These are phyloP conservation scores for Neofusicoccum umdonicola DNA, from an alignment of 2,329 filamentous ascomycete species.

Conservation along the genomic window DNA sequence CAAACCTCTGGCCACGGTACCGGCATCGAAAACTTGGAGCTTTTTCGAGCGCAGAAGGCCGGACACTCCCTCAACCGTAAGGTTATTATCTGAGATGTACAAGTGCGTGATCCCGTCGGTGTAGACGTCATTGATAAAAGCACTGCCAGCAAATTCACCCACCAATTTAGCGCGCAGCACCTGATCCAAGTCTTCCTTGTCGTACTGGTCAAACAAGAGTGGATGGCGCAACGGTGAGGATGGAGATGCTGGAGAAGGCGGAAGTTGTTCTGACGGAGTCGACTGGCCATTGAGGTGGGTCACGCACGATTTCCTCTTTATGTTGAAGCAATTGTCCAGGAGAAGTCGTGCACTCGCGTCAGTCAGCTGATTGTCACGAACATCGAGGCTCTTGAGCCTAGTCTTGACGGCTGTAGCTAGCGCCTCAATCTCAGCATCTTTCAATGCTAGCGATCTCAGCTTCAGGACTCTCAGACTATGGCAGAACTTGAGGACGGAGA, in stretches of 20 bases:
- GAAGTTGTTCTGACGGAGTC: not conserved
- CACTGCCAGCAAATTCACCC: conserved; percentile 48
- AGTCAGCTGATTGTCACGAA: conserved; percentile 57
- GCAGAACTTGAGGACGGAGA: conserved; percentile 48
- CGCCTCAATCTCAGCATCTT: conserved; percentile 52
- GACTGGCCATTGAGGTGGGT: conserved; percentile 18
- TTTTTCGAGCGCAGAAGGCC: conserved; percentile 51
- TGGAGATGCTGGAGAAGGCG: conserved; percentile 1
- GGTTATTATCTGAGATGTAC: conserved; percentile 55
- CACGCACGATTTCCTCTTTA: conserved; percentile 20
- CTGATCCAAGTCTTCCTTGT: conserved; percentile 50
- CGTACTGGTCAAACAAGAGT: conserved; percentile 4
- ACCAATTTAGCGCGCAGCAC: conserved; percentile 45
- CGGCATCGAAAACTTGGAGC: conserved; percentile 57
- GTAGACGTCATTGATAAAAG: conserved; percentile 56
- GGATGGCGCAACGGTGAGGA: conserved; percentile 26
- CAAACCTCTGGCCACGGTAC: conserved; percentile 42
- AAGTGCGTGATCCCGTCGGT: conserved; percentile 59
- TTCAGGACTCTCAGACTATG: conserved; percentile 57
- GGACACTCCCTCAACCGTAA: conserved; percentile 57
- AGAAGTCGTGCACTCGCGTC: conserved; percentile 54
- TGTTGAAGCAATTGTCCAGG: conserved; percentile 50
- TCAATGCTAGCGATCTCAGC: conserved; percentile 52
- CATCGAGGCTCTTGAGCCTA: conserved; percentile 55
- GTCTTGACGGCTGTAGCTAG: conserved; percentile 52